A percentile compares a stretch with the other conserved stretches of the same genome.
Evolutionary conservation across 345 rosid genomes (phyloP).

Genomic region (Cochlearia excelsa): DNA sequence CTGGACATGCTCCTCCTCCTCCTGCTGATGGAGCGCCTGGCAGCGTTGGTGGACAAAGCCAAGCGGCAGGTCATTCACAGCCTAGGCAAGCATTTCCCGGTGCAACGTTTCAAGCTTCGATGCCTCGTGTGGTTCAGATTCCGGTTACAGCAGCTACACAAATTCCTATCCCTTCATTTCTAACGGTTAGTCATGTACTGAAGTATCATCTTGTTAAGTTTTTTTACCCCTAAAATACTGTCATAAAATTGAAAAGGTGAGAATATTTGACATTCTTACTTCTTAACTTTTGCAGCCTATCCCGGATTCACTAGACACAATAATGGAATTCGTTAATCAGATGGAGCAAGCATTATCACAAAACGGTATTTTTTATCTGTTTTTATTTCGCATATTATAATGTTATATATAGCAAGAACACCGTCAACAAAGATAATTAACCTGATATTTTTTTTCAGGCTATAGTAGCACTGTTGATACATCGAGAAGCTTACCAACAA

Average conservation of each 20-base stretch:
- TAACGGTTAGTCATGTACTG: conserved; percentile 37
- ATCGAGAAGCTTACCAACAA: conserved; percentile 39
- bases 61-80: conserved; percentile 49
- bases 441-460: conserved; percentile 41
- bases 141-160: conserved; percentile 53
- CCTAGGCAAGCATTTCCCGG: conserved; percentile 51
- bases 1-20: conserved; percentile 49
- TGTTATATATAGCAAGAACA: no score
- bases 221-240: neutral
- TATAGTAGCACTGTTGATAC: conserved; percentile 45
- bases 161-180: conserved; percentile 65
- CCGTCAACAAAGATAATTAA: no score
- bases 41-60: conserved; percentile 45
- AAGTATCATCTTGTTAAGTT: no score
- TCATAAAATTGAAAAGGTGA: neutral
- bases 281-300: conserved; percentile 56
- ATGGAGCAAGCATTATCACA: conserved; percentile 70
- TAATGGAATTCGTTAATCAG: conserved; percentile 64
- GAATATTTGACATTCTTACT: conserved; percentile 4
- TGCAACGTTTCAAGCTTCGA: conserved; percentile 45
- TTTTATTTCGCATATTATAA: no score
- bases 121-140: conserved; percentile 62
- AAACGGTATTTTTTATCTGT: conserved; percentile 44
- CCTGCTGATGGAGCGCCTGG: conserved; percentile 41
- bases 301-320: conserved; percentile 74